Conservation (phyloP, 495 filamentous ascomycete genomes). For the Xanthoparmelia taractica region DNA sequence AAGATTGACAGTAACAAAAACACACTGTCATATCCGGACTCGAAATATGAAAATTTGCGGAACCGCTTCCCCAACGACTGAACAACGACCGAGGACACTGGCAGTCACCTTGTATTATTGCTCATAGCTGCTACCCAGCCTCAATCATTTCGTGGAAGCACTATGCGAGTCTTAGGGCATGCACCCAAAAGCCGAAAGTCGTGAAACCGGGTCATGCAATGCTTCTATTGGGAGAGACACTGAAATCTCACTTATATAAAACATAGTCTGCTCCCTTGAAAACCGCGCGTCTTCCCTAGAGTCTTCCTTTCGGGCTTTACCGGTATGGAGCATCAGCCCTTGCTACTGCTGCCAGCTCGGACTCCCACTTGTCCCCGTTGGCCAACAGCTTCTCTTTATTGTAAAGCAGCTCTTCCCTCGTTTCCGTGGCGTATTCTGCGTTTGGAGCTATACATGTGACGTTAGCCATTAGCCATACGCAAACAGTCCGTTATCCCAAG, state of each 20-base stretch:
- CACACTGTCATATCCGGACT: conserved; percentile 61
- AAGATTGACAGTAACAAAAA: conserved; percentile 56
- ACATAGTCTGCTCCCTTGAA: no score
- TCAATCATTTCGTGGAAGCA: not conserved
- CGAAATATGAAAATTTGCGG: conserved; percentile 73
- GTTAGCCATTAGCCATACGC: not conserved
- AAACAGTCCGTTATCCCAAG: not conserved
- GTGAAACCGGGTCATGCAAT: not conserved
- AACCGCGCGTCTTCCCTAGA: not conserved
- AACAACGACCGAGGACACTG: conserved; percentile 6
- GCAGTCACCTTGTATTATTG: not conserved
- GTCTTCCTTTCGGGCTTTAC: conserved; percentile 35
- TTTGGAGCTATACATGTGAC: conserved; percentile 56
- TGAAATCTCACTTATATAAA: not conserved
- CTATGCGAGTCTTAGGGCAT: not conserved
- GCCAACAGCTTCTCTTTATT: conserved; percentile 94
- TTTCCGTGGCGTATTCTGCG: conserved; percentile 96
- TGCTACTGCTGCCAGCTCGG: conserved; percentile 84
- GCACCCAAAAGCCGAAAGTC: not conserved
- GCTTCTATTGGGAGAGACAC: not conserved
- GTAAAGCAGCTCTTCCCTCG: conserved; percentile 91
- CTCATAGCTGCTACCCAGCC: not conserved
- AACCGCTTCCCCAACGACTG: conserved; percentile 35
- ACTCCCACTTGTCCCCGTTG: conserved; percentile 97
- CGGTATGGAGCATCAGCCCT: conserved; percentile 85